Percentiles rank a stretch among this genome's conserved stretches.
Evolutionary conservation across 257 asterid genomes (phyloP).

Genomic region (Linaria vulgaris): DNA sequence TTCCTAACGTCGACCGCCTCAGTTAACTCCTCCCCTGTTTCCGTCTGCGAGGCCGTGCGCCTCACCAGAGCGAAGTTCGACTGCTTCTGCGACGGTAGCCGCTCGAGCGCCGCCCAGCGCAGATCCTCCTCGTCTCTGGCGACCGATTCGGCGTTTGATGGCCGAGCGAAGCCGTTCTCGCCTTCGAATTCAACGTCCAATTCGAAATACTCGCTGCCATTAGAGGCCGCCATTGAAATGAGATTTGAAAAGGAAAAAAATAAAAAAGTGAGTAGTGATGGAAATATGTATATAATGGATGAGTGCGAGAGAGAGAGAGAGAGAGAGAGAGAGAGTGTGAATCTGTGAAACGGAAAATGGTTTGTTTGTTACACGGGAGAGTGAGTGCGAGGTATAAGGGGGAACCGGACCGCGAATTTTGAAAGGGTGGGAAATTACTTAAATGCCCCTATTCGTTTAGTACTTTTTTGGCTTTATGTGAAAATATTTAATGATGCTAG

Average conservation of each 20-base stretch:
- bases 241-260: background rate
- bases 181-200: conserved; percentile 48
- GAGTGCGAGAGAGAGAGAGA: too few relatives aligned
- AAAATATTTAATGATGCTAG: too few relatives aligned
- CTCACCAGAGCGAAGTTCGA: conserved; percentile 47
- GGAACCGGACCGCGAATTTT: conserved; percentile 9
- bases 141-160: conserved; percentile 63
- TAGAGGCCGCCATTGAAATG: conserved; percentile 62
- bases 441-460: background rate
- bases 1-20: conserved; percentile 71
- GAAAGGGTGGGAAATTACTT: background rate
- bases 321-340: too few relatives aligned
- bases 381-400: background rate
- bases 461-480: too few relatives aligned
- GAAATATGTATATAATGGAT: background rate
- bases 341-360: background rate
- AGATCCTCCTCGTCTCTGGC: conserved; percentile 73
- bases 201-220: conserved; percentile 74
- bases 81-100: conserved; percentile 60
- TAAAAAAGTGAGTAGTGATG: background rate
- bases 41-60: conserved; percentile 32
- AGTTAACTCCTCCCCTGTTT: conserved; percentile 24
- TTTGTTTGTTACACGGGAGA: conserved; percentile 12
- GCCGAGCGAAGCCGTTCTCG: conserved; percentile 46
- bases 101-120: conserved; percentile 77